These are phyloP conservation scores for Cercospora zeae-maydis DNA, from an alignment of 2,329 filamentous ascomycete genomes.

Conservation along the genomic window DNA sequence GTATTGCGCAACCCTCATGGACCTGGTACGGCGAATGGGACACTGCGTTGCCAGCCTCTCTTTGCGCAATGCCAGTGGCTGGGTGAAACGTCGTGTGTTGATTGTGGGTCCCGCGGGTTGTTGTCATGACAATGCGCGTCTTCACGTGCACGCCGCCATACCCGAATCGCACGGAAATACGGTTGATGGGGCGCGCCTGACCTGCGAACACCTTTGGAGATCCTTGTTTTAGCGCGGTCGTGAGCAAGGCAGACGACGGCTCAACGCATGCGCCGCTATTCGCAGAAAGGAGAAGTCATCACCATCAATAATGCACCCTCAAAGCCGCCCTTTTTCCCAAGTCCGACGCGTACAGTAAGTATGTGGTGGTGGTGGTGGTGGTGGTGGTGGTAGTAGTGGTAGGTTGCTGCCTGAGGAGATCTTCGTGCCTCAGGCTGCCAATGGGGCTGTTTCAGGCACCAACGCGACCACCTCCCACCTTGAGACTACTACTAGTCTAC, in stretches of 20 bases:
- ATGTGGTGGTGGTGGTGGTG: too few relatives aligned
- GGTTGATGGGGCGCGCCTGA: neutral
- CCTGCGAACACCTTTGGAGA: slow-evolving; percentile 7
- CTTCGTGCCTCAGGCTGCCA: too few relatives aligned
- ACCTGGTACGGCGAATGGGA: slow-evolving; percentile 1
- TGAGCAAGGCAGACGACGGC: neutral
- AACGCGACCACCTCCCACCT: too few relatives aligned
- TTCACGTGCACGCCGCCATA: neutral
- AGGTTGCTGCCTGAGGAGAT: too few relatives aligned
- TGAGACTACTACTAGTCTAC: too few relatives aligned
- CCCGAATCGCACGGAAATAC: neutral
- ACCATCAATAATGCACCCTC: too few relatives aligned
- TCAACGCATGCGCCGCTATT: too few relatives aligned
- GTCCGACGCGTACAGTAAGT: too few relatives aligned
- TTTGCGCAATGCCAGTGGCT: neutral
- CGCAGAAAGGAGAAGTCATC: too few relatives aligned
- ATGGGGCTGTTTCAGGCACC: too few relatives aligned
- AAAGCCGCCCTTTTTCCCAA: too few relatives aligned
- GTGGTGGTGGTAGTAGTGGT: too few relatives aligned
- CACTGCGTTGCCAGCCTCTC: neutral
- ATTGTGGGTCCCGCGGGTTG: neutral
- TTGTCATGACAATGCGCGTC: neutral
- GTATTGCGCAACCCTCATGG: neutral
- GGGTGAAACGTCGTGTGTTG: slow-evolving; percentile 2
- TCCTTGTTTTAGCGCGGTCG: neutral